A percentile compares a stretch with the other conserved stretches of the same genome.
These are phyloP conservation scores for Tripidium arundinaceum DNA, from an alignment of 202 grass and related monocot genomes.

Conservation along the genomic window DNA sequence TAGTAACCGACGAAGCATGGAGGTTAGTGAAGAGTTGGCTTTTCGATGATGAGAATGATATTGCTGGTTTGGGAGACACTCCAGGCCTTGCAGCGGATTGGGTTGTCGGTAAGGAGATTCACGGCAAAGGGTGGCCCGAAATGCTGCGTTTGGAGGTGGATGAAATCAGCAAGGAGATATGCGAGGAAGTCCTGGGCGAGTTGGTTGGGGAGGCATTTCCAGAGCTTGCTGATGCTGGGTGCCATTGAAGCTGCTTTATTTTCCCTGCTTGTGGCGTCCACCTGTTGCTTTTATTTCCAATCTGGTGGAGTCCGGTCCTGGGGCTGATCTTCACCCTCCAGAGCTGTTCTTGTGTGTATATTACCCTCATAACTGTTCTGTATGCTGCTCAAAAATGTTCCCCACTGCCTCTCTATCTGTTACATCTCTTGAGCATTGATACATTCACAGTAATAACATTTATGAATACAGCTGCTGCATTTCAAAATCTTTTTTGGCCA, in stretches of 20 bases:
- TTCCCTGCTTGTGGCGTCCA: constrained; percentile 43
- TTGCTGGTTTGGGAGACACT: constrained; percentile 25
- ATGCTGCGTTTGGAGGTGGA: constrained; percentile 55
- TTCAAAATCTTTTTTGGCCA: neutral
- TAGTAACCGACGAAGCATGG: constrained; percentile 48
- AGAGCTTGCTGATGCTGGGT: constrained; percentile 38
- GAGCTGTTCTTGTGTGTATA: constrained; percentile 30
- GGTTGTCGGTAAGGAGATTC: constrained; percentile 55
- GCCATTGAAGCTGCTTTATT: constrained; percentile 37
- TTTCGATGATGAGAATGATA: constrained; percentile 34
- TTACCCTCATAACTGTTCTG: constrained; percentile 28
- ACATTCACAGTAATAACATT: constrained; percentile 34
- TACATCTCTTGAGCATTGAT: constrained; percentile 26
- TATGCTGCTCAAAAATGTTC: constrained; percentile 27
- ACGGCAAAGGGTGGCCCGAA: constrained; percentile 49
- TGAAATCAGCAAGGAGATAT: constrained; percentile 76
- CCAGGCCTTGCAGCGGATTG: constrained; percentile 42
- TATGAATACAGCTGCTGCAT: constrained; percentile 38
- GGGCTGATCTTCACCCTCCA: constrained; percentile 19
- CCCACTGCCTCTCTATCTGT: constrained; percentile 20
- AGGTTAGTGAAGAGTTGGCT: constrained; percentile 60
- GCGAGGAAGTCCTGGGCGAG: constrained; percentile 47
- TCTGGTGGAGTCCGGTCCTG: constrained; percentile 39
- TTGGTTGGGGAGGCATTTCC: constrained; percentile 67
- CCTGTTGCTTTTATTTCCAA: constrained; percentile 47